These are phyloP conservation scores for Biscogniauxia marginata DNA, from an alignment of 2,329 filamentous ascomycete species.

Conservation along the genomic window DNA sequence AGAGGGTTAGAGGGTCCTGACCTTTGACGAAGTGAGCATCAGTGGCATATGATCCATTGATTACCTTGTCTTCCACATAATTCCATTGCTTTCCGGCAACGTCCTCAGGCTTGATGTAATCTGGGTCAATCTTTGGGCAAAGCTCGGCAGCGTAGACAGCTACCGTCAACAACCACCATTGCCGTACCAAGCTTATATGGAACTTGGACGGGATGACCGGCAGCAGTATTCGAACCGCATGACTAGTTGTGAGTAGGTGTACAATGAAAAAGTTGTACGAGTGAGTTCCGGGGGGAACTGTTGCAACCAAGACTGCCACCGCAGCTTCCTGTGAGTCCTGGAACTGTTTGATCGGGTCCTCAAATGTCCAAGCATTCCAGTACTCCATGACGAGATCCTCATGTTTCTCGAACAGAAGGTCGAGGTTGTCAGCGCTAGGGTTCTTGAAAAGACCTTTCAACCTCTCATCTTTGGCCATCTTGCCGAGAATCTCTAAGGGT, in stretches of 20 bases:
- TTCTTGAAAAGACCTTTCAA: constrained; percentile 66
- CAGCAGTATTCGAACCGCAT: constrained; percentile 83
- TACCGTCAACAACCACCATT: constrained; percentile 88
- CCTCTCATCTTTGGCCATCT: constrained; percentile 65
- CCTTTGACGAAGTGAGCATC: constrained; percentile 88
- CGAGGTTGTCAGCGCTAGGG: constrained; percentile 61
- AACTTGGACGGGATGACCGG: constrained; percentile 71
- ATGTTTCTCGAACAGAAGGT: constrained; percentile 64
- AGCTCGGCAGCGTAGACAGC: constrained; percentile 74
- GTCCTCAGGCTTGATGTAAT: constrained; percentile 59
- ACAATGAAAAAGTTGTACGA: constrained; percentile 81
- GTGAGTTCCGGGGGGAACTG: constrained; percentile 55
- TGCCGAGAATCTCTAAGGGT: constrained; percentile 68
- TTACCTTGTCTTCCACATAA: constrained; percentile 68
- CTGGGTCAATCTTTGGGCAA: constrained; percentile 69
- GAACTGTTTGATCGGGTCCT: constrained; percentile 72
- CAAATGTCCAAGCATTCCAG: constrained; percentile 83
- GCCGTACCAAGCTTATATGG: constrained; percentile 71
- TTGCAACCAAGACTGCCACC: constrained; percentile 61
- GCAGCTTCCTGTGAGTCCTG: constrained; percentile 65
- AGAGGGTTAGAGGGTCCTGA: constrained; percentile 34
- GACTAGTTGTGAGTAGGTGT: constrained; percentile 79
- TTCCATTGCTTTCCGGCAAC: constrained; percentile 70
- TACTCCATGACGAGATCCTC: constrained; percentile 76
- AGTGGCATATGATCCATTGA: constrained; percentile 64